These are phyloP conservation scores for Metschnikowia chrysomelidarum DNA, from an alignment of 805 yeast species.

Conservation along the genomic window DNA sequence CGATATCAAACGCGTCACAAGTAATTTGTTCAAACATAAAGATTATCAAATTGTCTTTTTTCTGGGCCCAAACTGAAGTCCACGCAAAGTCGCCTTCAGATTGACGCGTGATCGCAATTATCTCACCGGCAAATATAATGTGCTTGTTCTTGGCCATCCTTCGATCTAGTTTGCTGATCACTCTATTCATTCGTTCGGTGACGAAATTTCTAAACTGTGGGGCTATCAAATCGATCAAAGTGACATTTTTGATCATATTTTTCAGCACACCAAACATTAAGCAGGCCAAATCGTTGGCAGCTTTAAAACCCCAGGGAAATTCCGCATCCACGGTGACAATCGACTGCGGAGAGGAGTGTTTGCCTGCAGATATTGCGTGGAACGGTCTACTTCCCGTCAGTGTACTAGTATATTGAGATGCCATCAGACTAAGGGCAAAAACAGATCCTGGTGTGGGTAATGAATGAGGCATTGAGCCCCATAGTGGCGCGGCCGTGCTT, in stretches of 20 bases:
- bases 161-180: slow-evolving; percentile 14
- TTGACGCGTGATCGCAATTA: slow-evolving; percentile 72
- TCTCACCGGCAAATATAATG: slow-evolving; percentile 76
- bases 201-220: slow-evolving; percentile 74
- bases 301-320: slow-evolving; percentile 76
- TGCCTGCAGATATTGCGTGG: slow-evolving; percentile 67
- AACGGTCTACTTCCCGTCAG: slow-evolving; percentile 42
- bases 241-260: slow-evolving; percentile 55
- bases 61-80: slow-evolving; percentile 91
- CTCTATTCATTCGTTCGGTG: slow-evolving; percentile 46
- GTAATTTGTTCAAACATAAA: slow-evolving; percentile 86
- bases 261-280: slow-evolving; percentile 80
- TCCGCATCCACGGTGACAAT: slow-evolving; percentile 74
- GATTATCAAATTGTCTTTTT: slow-evolving; percentile 64
- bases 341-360: slow-evolving; percentile 75
- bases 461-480: slow-evolving; percentile 15
- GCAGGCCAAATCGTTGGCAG: slow-evolving; percentile 89
- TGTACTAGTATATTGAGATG: slow-evolving; percentile 5
- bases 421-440: slow-evolving; percentile 29
- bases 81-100: slow-evolving; percentile 64
- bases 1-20: slow-evolving; percentile 35
- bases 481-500: slow-evolving; percentile 24
- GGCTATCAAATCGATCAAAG: slow-evolving; percentile 74
- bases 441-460: slow-evolving; percentile 26
- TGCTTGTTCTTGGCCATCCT: slow-evolving; percentile 27